Percentiles rank a stretch among this genome's conserved stretches.
Evolutionary conservation across 176 grass and related monocot genomes (phyloP).

Genomic region (Themeda triandra): DNA sequence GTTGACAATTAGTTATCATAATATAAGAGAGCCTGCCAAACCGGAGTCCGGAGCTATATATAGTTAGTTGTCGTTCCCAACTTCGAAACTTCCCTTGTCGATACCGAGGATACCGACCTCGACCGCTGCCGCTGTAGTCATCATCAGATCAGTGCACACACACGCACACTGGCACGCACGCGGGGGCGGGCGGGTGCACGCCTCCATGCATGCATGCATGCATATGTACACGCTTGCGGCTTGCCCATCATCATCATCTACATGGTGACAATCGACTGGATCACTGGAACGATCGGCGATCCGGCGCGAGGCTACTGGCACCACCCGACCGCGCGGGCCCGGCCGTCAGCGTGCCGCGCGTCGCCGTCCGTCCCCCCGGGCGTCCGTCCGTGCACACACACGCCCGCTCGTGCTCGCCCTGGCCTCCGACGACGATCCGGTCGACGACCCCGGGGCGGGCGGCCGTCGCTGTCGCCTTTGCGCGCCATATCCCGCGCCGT

Average conservation of each 20-base stretch:
- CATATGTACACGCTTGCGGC: neutral
- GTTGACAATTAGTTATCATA: neutral
- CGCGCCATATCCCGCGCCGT: neutral
- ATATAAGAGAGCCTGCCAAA: neutral
- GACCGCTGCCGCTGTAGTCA: too few species aligned
- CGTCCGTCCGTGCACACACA: neutral
- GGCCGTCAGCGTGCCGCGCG: neutral
- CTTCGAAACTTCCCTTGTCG: neutral
- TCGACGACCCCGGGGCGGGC: neutral
- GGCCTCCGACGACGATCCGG: neutral
- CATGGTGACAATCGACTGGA: neutral
- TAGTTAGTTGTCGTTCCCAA: neutral
- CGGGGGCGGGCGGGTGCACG: neutral
- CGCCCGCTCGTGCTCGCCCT: neutral
- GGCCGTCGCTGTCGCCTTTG: neutral
- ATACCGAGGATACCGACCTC: neutral
- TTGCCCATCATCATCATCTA: neutral
- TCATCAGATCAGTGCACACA: too few species aligned
- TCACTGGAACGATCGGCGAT: neutral
- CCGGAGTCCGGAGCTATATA: neutral
- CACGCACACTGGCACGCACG: too few species aligned
- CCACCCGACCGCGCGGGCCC: neutral
- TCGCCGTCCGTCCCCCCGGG: neutral
- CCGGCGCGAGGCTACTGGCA: neutral
- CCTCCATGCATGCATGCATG: neutral